Evolutionary conservation across 139 green algal genomes (phyloP), one percentile per base, ranked within the genome.

Genomic region (Auxenochlorella pyrenoidosa): DNA sequence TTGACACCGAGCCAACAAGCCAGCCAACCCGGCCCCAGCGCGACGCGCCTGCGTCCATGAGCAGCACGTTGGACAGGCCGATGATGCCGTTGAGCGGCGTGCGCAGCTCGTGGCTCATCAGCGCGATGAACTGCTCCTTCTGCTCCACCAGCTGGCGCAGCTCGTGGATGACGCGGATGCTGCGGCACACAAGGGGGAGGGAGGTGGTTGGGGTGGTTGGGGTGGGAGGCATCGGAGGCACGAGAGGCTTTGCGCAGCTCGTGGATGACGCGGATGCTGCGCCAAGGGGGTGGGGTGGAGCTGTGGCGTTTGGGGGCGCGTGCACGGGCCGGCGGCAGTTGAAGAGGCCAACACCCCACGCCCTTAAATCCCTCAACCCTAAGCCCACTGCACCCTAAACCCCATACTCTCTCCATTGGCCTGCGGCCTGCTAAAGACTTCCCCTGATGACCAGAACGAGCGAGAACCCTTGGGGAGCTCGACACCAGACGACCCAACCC

Each of bases 11-110:
- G n/a, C n/a, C n/a, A n/a, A 32, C 44, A 40, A 1, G 10, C 75
- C 26, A 8, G 54, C 15, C 54, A 63, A 13, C 54, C 13, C 2
- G 54, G 54, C 54, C 5, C 36, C 75, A 40, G 18, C 3, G 28
- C 60, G 30, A 43, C 63, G n/a, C 26, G n/a, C 72, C 60, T 5
- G 41, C 26, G 72, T 88, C 84, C 68, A 71, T 78, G 18, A 91
- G 77, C 75, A 91, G 83, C 34, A 90, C 86, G 59, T 91, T 81
- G 26, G 66, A 85, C 18, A 91, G 88, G 36, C 93, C 93, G 43
- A 97, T 96, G 87, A 97, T 96, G 60, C 95, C 95, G 88, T 97
- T 97, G 51, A 97, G 92, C 34, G 95, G 95, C 47, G 95, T 97
- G 43, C 95, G 93, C 85, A 97, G 89, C 89, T 97, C 95, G 86